Percentiles rank a stretch among this genome's conserved stretches.
phyloP scores from a whole-genome alignment of 768 basidiomycete species.

The Tylopilus sp. region DNA sequence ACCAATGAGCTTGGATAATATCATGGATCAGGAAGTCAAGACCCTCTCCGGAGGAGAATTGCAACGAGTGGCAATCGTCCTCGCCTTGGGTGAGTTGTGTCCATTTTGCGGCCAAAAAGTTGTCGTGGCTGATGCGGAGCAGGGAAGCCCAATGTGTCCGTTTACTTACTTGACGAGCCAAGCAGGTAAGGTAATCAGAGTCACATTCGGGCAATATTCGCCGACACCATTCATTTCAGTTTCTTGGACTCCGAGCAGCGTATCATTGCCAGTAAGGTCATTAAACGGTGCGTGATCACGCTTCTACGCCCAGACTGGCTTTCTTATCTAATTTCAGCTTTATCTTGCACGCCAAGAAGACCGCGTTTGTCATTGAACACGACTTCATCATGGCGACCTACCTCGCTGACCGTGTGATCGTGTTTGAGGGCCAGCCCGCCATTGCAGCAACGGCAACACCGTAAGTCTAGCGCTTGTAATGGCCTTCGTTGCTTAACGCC shows the following conservation, averaged over 20 bases:
- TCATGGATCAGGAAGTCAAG: conserved; percentile 98
- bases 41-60: conserved; percentile 98
- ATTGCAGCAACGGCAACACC: conserved; percentile 85
- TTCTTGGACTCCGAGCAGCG: conserved; percentile 99
- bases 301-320: neutral
- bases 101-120: neutral
- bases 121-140: conserved; percentile 8
- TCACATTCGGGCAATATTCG: neutral
- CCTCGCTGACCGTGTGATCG: conserved; percentile 95
- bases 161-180: conserved; percentile 97
- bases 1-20: conserved; percentile 91
- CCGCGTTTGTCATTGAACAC: conserved; percentile 99
- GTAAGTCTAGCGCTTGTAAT: conserved; percentile 43
- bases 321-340: conserved; percentile 46
- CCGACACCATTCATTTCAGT: conserved; percentile 34
- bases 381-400: conserved; percentile 99
- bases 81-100: conserved; percentile 67
- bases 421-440: conserved; percentile 86
- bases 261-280: conserved; percentile 96
- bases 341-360: conserved; percentile 95
- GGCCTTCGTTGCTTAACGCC: conserved; percentile 1
- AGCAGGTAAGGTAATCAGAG: conserved; percentile 49
- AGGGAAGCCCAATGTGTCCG: conserved; percentile 76
- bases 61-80: conserved; percentile 94
- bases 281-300: conserved; percentile 68